Evolutionary conservation across 345 rosid genomes (phyloP).

Genomic region (Mangifera indica): DNA sequence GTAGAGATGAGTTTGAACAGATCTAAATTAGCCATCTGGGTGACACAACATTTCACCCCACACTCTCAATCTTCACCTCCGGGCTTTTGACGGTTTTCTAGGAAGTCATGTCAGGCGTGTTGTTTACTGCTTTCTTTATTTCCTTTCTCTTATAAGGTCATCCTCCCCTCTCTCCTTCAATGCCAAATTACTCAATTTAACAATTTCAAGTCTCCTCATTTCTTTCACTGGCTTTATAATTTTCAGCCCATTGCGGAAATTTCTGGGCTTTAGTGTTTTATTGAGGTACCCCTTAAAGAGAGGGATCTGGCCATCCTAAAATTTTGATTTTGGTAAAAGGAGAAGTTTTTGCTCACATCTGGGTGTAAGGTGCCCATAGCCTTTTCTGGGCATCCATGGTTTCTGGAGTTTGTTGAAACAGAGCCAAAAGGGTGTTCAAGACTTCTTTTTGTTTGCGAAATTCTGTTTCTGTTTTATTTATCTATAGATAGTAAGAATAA

Average conservation of each 20-base stretch:
- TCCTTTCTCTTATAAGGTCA: not conserved
- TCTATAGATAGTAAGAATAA: slow-evolving; percentile 36
- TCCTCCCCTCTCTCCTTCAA: slow-evolving; percentile 5
- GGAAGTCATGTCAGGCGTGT: slow-evolving; percentile 24
- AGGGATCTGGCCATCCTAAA: slow-evolving; percentile 22
- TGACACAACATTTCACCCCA: slow-evolving; percentile 44
- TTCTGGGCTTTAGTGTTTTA: not conserved
- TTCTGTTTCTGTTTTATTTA: slow-evolving; percentile 13
- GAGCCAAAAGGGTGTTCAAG: slow-evolving; percentile 25
- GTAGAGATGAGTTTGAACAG: slow-evolving; percentile 20
- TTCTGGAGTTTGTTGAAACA: slow-evolving; percentile 16
- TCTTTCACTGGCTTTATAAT: slow-evolving; percentile 4
- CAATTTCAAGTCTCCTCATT: not conserved
- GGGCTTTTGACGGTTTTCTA: slow-evolving; percentile 27
- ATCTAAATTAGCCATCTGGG: slow-evolving; percentile 20
- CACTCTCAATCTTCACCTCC: slow-evolving; percentile 16
- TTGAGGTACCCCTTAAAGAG: not conserved
- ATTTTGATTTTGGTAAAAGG: not conserved
- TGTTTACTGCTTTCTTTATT: slow-evolving; percentile 7
- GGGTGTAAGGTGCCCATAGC: slow-evolving; percentile 17
- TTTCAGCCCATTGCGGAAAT: slow-evolving; percentile 19
- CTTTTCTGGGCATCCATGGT: slow-evolving; percentile 12
- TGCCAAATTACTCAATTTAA: slow-evolving; percentile 9
- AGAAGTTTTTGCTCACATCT: slow-evolving; percentile 12
- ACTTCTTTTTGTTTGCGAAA: slow-evolving; percentile 10